Evolutionary conservation across 2,329 filamentous ascomycete genomes (phyloP), one percentile per base, ranked within the genome.

Genomic region (Amauroascus verrucosus): DNA sequence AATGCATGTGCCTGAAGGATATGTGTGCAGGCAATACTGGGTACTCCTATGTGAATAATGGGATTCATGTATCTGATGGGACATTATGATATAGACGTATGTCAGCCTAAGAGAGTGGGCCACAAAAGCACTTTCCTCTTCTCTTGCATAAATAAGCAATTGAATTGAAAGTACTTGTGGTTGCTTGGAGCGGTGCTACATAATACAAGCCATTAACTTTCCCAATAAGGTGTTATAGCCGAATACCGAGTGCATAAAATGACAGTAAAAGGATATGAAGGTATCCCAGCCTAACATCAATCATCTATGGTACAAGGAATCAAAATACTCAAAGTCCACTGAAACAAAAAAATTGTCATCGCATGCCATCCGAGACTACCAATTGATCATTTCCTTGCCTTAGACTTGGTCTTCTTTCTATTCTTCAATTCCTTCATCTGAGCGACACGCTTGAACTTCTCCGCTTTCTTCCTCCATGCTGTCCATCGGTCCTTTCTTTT

Each of bases 401-500:
- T 50, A 14, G 48, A 51, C 43, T 58, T 59, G 63, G 67, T 69
- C 45, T 61, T 56, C 24, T 60, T 56, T 67, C 70, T 70, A 63
- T 70, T 72, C 61, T 72, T 75, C 61, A 70, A 70, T 55, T 75
- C 73, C 67, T 74, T 78, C 71, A 75, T 76, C 68, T 80, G 77
- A 44, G 72, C 73, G 64, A 70, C 74, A 58, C 67, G 71, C 61
- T 73, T 70, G 59, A 73, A 73, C 64, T 76, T 73, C 58, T 72
- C 72, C 53, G 67, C 67, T 52, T 73, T 71, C 74, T 80, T 84
- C 64, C 78, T 75, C 83, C 83, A 85, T 13, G 83, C 83, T 61
- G 77, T 69, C 74, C 79, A 86, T 48, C 80, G 71, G 63, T 83
- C 80, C 37, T 77, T 75, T 11, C 75, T 76, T 56, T 79, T 74